These are phyloP conservation scores for Sporothrix pseudoabietina DNA, from an alignment of 2,329 filamentous ascomycete genomes.

Conservation along the genomic window DNA sequence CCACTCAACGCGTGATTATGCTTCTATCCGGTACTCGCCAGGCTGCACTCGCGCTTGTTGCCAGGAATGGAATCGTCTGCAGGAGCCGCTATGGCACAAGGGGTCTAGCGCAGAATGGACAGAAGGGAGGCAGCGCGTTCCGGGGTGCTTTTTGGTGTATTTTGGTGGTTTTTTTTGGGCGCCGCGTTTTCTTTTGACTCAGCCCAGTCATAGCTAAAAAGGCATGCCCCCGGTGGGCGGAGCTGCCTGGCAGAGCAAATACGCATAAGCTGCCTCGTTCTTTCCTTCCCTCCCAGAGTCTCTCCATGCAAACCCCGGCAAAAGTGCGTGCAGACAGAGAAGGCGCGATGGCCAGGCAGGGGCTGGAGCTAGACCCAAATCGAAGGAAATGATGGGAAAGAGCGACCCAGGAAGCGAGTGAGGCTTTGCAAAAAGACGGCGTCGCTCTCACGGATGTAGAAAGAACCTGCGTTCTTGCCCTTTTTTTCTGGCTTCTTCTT, in stretches of 20 bases:
- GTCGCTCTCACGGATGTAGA: neutral
- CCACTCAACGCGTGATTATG: neutral
- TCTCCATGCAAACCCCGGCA: conserved; percentile 1
- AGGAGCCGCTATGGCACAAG: conserved; percentile 5
- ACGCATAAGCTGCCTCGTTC: neutral
- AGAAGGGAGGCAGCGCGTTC: conserved; percentile 5
- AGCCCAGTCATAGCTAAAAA: conserved; percentile 10
- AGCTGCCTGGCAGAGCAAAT: conserved; percentile 11
- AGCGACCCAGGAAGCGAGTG: neutral
- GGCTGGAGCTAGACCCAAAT: conserved; percentile 11
- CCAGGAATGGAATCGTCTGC: conserved; percentile 13
- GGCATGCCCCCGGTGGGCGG: neutral
- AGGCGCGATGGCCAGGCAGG: conserved; percentile 14
- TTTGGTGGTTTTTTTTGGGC: neutral
- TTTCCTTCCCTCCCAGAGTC: neutral
- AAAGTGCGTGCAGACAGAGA: neutral
- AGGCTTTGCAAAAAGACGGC: conserved; percentile 18
- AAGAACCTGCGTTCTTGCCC: neutral
- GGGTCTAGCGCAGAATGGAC: neutral
- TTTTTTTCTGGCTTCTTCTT: neutral
- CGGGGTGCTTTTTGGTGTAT: no score
- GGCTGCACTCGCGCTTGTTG: neutral
- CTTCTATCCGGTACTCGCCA: neutral
- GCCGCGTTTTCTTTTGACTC: conserved; percentile 16
- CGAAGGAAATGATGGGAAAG: conserved; percentile 6